Evolutionary conservation across 2,329 filamentous ascomycete genomes (phyloP).

Genomic region (Penicillium aurantiogriseum): DNA sequence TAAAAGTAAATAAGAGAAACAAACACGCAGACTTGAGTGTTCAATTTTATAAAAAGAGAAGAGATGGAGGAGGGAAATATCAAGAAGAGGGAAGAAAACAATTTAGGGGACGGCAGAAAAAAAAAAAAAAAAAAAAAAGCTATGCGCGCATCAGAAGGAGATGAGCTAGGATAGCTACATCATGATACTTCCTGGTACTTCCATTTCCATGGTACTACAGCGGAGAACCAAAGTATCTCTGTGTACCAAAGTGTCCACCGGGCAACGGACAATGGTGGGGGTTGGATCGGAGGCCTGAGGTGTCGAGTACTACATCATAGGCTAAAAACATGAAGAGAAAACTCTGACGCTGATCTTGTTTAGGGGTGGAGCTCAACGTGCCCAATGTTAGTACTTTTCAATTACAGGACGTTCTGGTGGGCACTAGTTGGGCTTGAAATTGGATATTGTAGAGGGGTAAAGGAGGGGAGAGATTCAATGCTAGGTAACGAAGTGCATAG

Average conservation of each 20-base stretch:
- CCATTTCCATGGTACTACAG: background rate
- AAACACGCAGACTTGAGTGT: conserved; percentile 4
- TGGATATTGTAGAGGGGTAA: background rate
- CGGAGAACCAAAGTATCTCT: conserved; percentile 1
- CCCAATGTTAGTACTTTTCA: background rate
- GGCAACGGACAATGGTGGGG: conserved; percentile 5
- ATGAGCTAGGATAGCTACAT: conserved; percentile 11
- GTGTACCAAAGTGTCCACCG: conserved; percentile 6
- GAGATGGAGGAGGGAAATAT: conserved; percentile 1
- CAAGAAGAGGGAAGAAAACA: conserved; percentile 5
- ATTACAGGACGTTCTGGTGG: background rate
- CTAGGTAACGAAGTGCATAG: background rate
- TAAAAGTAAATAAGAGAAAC: conserved; percentile 1
- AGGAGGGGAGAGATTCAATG: background rate
- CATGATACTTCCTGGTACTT: conserved; percentile 11
- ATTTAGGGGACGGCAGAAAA: conserved; percentile 2
- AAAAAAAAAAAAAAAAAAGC: conserved; percentile 13
- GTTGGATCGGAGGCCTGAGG: background rate
- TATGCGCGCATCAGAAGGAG: conserved; percentile 17
- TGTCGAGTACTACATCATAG: conserved; percentile 3
- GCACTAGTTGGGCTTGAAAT: background rate
- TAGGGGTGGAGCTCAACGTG: background rate
- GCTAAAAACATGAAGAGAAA: background rate
- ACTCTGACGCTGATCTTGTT: conserved; percentile 12
- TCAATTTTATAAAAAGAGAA: background rate